Conservation (phyloP, 208 protist genomes). For the Trypanosoma vivax region DNA sequence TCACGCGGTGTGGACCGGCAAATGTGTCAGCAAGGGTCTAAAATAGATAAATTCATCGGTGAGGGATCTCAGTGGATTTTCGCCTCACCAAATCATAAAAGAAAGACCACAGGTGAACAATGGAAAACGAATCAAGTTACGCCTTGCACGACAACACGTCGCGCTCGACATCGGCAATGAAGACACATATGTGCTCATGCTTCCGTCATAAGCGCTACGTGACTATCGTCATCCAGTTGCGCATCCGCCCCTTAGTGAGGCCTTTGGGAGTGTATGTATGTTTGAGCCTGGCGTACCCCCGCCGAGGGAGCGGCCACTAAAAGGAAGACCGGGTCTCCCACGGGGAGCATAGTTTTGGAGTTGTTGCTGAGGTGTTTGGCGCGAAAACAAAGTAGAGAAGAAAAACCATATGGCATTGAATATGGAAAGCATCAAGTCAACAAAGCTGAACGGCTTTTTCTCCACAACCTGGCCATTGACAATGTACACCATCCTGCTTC, state of each 20-base stretch:
- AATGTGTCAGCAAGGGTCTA: too few relatives aligned
- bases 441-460: slow-evolving; percentile 60
- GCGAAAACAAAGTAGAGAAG: slow-evolving; percentile 54
- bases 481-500: slow-evolving; percentile 61
- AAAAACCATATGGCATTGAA: slow-evolving; percentile 48
- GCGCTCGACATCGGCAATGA: background rate
- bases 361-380: slow-evolving; percentile 30
- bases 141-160: background rate
- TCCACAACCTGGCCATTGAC: slow-evolving; percentile 67
- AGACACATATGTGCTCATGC: background rate
- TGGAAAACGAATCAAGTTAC: slow-evolving; percentile 5
- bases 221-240: slow-evolving; percentile 25
- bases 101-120: slow-evolving; percentile 11
- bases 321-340: slow-evolving; percentile 13
- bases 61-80: slow-evolving; percentile 28
- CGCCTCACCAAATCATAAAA: slow-evolving; percentile 34
- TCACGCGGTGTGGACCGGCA: too few relatives aligned
- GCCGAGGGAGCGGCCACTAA: slow-evolving; percentile 21
- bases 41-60: slow-evolving; percentile 42
- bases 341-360: slow-evolving; percentile 23
- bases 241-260: slow-evolving; percentile 23
- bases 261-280: slow-evolving; percentile 44
- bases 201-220: background rate
- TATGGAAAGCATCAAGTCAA: slow-evolving; percentile 37
- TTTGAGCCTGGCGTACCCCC: slow-evolving; percentile 25